Base-by-base conservation (phyloP, 129 eudicot genomes). In the Chrysanthemum lavandulifolium region DNA sequence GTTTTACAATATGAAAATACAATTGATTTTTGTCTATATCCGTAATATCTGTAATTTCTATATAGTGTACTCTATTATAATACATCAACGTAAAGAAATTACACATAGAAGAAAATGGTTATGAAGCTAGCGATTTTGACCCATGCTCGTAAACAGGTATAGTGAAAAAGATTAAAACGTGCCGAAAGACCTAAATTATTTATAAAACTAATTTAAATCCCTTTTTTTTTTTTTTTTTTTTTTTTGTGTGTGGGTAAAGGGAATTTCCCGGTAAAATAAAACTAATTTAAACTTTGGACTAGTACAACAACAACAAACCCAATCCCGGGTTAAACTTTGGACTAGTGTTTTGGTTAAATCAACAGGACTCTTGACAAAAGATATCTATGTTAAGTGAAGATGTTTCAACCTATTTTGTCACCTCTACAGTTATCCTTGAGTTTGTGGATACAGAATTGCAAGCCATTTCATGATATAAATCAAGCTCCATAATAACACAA, bases 401-500 rank as follows among this genome's bases (percentile, higher is more conserved):
- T 14, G 56, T 3, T 19, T 19, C 10, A 18, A 58, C 13, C 43
- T 13, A 60, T 25, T 9, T 60, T 60, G 53, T 13, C 33, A 25
- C 55, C 13, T 7, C 6, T 2, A 18, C n/a, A n/a, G 50, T 29
- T 53, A 12, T 11, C 58, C 71, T 25, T 13, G 6, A 67, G 47
- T 29, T 68, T 8, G 19, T 21, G 53, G 18, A 33, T 16, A 70
- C 7, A 55, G 23, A 57, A 13, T 57, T 57, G 75, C 14, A 60
- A 23, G 60, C 69, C 18, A 5, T 8, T 68, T 27, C 3, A 69
- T 4, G 27, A 13, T 25, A 6, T 1, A 53, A 59, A 43, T 23
- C 8, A 25, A 21, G 61, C 40, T 62, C 59, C 71, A 73, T 63
- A 58, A 47, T 11, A 59, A 68, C 62, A 12, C 7, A 14, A 33